Conservation (phyloP, 208 protist species). For the Naegleria lovaniensis region DNA sequence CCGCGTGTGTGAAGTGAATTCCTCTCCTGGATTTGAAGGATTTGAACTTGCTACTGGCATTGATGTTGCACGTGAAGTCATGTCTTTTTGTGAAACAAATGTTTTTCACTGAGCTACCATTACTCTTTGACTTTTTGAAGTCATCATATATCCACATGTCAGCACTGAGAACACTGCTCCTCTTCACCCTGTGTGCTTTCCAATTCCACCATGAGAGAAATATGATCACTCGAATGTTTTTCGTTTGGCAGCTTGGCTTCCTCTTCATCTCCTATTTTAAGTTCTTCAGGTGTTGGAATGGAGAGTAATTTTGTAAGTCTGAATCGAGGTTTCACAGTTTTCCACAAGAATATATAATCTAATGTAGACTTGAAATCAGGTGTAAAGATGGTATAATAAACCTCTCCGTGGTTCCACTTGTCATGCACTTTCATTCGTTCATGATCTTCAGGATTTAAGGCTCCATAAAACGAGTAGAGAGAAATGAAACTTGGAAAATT, state of each 20-base stretch:
- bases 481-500: neutral
- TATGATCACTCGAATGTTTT: neutral
- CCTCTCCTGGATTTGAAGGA: neutral
- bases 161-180: too few relatives aligned
- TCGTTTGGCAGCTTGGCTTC: neutral
- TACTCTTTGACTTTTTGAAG: too few relatives aligned
- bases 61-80: neutral
- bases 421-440: neutral
- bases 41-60: neutral
- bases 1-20: slow-evolving; percentile 16
- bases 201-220: neutral
- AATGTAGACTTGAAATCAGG: neutral
- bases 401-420: neutral
- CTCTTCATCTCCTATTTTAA: neutral
- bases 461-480: neutral
- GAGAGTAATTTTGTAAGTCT: neutral
- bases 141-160: too few relatives aligned
- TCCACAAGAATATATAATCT: neutral
- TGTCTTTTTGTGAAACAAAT: neutral
- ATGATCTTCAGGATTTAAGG: neutral
- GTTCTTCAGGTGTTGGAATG: neutral
- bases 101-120: too few relatives aligned
- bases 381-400: neutral
- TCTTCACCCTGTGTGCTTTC: neutral
- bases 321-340: neutral